Evolutionary conservation across 176 grass and related monocot genomes (phyloP), one percentile per base, ranked within the genome.

Genomic region (Musa schizocarpa): DNA sequence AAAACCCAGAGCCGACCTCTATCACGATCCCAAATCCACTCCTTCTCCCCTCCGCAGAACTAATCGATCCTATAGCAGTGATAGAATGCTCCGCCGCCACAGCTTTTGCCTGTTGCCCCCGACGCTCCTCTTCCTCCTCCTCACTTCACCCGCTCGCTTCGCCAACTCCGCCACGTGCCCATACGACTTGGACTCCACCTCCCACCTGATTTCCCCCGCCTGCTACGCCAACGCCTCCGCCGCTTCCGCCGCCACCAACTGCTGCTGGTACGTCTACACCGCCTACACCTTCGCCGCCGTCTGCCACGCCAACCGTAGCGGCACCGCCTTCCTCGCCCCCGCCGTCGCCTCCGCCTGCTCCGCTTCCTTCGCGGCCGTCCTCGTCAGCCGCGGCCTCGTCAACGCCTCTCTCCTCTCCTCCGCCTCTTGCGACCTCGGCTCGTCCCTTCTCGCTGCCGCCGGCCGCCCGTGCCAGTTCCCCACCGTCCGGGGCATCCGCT

Each of bases 211-310:
- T 63, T 85, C 87, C 3, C 8, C 26, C 4, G 76, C 81, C 72
- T 93, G 90, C 82, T 80, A 93, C 77, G 87, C 85, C 5, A 93
- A 93, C 80, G 76, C 81, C 1, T 82, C 83, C 26, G 13, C 24
- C 0, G 54, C 63, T 13, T 53, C 72, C 52, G 68, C 21, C 19
- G 65, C 74, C 53, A 93, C 80, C 23, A 84, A 82, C 21, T 93
- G 90, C 82, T 93, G 90, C 82, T 93, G 87, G 87, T 89, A 78
- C 79, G 87, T 93, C 52, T 78, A 77, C 52, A 84, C 79, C 11
- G 75, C 87, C 2, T 87, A 85, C 82, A 72, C 87, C 73, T 93
- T 76, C 70, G 87, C 87, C 2, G 82, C 77, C 11, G 63, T 80
- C 21, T 68, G 48, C 11, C 50, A 87, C 23, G 84, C 82, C 64